Conservation (phyloP, 2,329 filamentous ascomycete genomes). For the Tolypocladium capitatum region DNA sequence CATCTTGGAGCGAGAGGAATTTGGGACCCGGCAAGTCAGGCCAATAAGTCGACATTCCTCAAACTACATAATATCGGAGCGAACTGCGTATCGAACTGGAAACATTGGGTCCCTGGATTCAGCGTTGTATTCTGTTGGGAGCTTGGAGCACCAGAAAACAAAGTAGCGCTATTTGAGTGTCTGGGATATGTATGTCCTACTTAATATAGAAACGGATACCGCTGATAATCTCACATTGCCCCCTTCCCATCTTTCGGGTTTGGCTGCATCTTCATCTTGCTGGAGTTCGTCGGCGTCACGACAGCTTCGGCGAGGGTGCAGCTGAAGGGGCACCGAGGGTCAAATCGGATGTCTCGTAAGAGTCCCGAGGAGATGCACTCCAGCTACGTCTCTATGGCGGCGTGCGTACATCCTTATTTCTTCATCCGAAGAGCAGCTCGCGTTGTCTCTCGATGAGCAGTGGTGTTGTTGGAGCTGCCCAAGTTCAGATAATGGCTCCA, state of each 20-base stretch:
- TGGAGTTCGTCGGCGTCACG: too few species aligned
- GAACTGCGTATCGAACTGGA: neutral
- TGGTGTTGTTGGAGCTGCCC: neutral
- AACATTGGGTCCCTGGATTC: neutral
- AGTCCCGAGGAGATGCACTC: neutral
- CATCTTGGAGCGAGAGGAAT: neutral
- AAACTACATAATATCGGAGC: neutral
- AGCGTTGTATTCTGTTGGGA: neutral
- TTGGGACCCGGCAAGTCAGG: neutral
- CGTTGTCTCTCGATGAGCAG: too few species aligned
- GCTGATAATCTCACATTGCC: neutral
- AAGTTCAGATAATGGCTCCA: neutral
- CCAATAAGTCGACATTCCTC: too few species aligned
- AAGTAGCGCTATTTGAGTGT: neutral
- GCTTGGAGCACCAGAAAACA: neutral
- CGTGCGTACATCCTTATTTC: neutral
- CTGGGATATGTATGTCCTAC: neutral
- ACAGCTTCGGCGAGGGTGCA: neutral
- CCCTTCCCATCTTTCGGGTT: too few species aligned
- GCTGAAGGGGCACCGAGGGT: neutral
- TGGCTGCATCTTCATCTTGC: neutral
- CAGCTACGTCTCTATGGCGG: neutral
- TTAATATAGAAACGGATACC: neutral
- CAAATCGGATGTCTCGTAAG: neutral
- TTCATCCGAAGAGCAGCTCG: neutral